Conservation (phyloP, 2,329 filamentous ascomycete genomes). For the Exophiala xenobiotica region DNA sequence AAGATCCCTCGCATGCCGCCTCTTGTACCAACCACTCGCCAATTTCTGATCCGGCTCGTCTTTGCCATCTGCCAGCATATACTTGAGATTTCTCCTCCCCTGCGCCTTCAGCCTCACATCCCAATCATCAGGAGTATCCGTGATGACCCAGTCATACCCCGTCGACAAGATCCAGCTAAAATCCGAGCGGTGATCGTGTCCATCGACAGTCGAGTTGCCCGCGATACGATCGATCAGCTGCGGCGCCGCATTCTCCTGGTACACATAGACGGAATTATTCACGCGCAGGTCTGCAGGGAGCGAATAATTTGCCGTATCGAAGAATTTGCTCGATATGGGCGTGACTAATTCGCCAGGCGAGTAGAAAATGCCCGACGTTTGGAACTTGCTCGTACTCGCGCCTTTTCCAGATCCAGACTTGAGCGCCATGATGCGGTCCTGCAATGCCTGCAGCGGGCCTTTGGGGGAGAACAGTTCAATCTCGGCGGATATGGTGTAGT, state of each 20-base stretch:
- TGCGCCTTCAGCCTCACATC: background rate
- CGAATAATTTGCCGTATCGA: conserved; percentile 3
- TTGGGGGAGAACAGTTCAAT: background rate
- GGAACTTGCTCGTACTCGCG: background rate
- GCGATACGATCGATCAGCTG: background rate
- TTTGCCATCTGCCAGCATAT: background rate
- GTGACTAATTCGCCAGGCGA: background rate
- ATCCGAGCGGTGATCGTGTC: conserved; percentile 3
- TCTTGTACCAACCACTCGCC: background rate
- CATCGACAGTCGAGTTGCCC: background rate
- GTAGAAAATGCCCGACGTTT: background rate
- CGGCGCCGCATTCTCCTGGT: conserved; percentile 2
- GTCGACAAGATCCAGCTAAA: conserved; percentile 2
- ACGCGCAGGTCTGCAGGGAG: background rate
- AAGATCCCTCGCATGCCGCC: background rate
- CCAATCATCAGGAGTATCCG: conserved; percentile 1
- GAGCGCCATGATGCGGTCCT: background rate
- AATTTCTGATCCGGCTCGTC: background rate
- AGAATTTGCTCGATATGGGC: background rate
- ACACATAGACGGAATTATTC: background rate
- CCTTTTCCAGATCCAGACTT: background rate
- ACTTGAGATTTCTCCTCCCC: conserved; percentile 1
- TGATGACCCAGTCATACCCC: conserved; percentile 1
- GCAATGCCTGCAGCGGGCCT: background rate
- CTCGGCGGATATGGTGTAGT: conserved; percentile 4